Evolutionary conservation across 768 basidiomycete genomes (phyloP).

Genomic region (Hydnum rufescens): DNA sequence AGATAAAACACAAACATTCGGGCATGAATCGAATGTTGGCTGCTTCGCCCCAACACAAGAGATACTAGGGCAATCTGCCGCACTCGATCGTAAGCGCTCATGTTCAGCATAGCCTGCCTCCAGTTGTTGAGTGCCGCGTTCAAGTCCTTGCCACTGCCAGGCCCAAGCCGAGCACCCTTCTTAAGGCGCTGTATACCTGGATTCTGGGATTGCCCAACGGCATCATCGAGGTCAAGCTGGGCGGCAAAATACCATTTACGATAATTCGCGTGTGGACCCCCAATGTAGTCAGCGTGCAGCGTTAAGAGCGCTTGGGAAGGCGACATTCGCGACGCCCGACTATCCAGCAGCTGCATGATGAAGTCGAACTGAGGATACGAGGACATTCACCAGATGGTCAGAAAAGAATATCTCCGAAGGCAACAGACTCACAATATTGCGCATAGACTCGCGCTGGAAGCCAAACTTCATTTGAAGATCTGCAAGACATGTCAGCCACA

Average conservation of each 20-base stretch:
- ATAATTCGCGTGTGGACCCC: constrained; percentile 95
- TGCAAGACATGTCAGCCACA: constrained; percentile 95
- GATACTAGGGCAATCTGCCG: constrained; percentile 88
- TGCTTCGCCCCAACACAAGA: constrained; percentile 95
- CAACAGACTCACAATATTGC: constrained; percentile 73
- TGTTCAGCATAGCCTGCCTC: constrained; percentile 96
- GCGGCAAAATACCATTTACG: constrained; percentile 99
- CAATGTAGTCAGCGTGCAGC: constrained; percentile 96
- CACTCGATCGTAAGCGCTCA: constrained; percentile 95
- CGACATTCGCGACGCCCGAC: constrained; percentile 90
- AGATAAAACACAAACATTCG: constrained; percentile 96
- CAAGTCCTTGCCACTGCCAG: constrained; percentile 52
- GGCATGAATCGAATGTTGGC: constrained; percentile 94
- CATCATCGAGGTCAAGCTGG: constrained; percentile 95
- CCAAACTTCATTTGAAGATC: constrained; percentile 98
- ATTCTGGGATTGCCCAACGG: constrained; percentile 80
- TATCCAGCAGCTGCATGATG: constrained; percentile 92
- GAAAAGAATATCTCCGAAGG: no score
- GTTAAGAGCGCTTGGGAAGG: constrained; percentile 90
- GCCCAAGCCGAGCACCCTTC: constrained; percentile 35
- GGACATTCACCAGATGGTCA: background rate
- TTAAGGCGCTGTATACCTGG: constrained; percentile 73
- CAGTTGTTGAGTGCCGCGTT: constrained; percentile 77
- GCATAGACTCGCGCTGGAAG: constrained; percentile 87
- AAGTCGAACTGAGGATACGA: constrained; percentile 60